Conservation (phyloP, 2,329 filamentous ascomycete genomes). For the Trichoderma semiorbis region DNA sequence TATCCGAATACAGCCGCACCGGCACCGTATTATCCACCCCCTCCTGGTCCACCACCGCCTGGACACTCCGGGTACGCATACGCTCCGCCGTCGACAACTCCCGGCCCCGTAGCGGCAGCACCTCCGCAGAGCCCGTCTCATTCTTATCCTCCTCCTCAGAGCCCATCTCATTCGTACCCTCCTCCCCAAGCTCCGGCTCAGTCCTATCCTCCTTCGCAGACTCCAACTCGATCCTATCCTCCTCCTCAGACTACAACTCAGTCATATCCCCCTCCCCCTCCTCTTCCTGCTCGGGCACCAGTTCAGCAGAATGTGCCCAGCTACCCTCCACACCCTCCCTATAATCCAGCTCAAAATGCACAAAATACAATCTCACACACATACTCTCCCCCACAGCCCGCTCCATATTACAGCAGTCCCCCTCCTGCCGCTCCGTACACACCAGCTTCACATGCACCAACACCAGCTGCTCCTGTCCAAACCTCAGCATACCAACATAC, state of each 20-base stretch:
- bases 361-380: neutral
- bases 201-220: neutral
- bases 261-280: neutral
- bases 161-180: neutral
- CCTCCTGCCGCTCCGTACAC: neutral
- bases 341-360: neutral
- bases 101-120: neutral
- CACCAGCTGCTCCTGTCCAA: neutral
- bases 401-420: neutral
- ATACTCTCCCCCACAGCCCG: neutral
- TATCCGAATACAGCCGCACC: neutral
- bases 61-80: neutral
- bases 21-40: slow-evolving; percentile 5
- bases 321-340: neutral
- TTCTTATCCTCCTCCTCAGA: neutral
- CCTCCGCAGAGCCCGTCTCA: neutral
- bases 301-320: neutral
- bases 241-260: neutral
- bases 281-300: neutral
- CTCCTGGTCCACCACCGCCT: slow-evolving; percentile 7
- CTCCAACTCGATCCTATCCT: neutral
- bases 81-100: neutral
- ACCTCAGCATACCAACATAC: neutral
- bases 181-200: neutral
- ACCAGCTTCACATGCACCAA: neutral